These are phyloP conservation scores for Solanum chilense DNA, from an alignment of 257 asterid species.

Conservation along the genomic window DNA sequence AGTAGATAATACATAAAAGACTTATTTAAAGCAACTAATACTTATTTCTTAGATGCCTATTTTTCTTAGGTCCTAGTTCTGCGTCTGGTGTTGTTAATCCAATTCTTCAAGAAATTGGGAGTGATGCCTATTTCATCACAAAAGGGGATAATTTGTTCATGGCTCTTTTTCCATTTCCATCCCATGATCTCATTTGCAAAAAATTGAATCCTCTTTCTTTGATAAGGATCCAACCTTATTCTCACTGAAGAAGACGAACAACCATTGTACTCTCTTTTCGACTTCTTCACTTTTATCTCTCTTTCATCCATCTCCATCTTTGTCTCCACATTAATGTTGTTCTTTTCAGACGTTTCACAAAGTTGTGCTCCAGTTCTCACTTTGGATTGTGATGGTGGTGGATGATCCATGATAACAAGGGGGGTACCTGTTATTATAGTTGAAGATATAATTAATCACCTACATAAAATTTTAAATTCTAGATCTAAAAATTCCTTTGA, in stretches of 20 bases:
- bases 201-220: not conserved
- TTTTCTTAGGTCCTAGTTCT: not conserved
- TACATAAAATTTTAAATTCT: not conserved
- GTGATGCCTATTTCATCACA: not conserved
- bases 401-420: not conserved
- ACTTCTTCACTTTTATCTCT: not conserved
- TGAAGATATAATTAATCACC: not conserved
- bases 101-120: not conserved
- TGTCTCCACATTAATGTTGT: not conserved
- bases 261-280: not conserved
- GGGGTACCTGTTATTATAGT: not conserved
- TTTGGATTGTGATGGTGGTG: not conserved
- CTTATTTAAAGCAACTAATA: not conserved
- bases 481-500: not conserved
- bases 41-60: not conserved
- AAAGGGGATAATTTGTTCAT: not conserved
- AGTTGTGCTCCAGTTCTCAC: not conserved
- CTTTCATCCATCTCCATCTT: not conserved
- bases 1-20: not conserved
- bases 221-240: not conserved
- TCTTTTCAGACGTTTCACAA: not conserved
- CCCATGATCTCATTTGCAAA: not conserved
- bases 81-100: not conserved
- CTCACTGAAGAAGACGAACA: not conserved
- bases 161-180: not conserved